Percentiles rank a stretch among this genome's conserved stretches.
Conservation (phyloP, 2,329 filamentous ascomycete genomes). For the Pleoardoris graminearum region DNA sequence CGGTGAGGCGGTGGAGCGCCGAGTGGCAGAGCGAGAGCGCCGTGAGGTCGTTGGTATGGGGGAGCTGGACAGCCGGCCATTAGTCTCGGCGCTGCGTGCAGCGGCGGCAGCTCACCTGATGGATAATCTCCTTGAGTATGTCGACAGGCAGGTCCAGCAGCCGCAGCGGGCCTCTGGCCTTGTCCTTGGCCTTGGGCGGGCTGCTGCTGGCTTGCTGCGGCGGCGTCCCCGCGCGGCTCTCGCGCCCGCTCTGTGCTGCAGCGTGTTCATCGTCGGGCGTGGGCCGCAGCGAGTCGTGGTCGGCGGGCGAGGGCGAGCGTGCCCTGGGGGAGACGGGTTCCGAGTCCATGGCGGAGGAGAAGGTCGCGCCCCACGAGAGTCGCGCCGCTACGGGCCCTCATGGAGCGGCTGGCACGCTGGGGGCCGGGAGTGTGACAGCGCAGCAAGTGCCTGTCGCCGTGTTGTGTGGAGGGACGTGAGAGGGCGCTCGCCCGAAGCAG, state of each 20-base stretch:
- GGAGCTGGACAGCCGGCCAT: constrained; percentile 59
- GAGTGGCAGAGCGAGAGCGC: constrained; percentile 78
- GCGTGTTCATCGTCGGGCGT: constrained; percentile 27
- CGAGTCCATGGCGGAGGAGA: constrained; percentile 35
- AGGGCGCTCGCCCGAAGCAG: constrained; percentile 13
- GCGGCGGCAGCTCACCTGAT: constrained; percentile 61
- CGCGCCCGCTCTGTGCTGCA: constrained; percentile 18
- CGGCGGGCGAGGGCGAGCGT: constrained; percentile 31
- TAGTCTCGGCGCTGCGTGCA: not conserved
- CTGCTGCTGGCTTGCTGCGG: constrained; percentile 35
- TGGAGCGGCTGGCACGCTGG: constrained; percentile 23
- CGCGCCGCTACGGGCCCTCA: constrained; percentile 34
- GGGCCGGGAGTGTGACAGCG: constrained; percentile 25
- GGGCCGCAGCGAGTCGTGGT: constrained; percentile 25
- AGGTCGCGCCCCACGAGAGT: constrained; percentile 27
- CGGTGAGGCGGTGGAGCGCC: constrained; percentile 72
- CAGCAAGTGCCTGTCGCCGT: constrained; percentile 16
- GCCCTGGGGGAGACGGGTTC: constrained; percentile 13
- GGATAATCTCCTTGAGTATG: constrained; percentile 75
- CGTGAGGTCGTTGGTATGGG: constrained; percentile 79
- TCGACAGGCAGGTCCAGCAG: constrained; percentile 78
- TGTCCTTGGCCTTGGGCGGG: constrained; percentile 56
- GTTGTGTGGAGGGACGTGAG: constrained; percentile 24
- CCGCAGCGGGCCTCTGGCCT: constrained; percentile 60
- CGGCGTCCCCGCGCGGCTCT: constrained; percentile 14